phyloP scores from a whole-genome alignment of 1,139 yeast species.

The Sugiyamaella castrensis region DNA sequence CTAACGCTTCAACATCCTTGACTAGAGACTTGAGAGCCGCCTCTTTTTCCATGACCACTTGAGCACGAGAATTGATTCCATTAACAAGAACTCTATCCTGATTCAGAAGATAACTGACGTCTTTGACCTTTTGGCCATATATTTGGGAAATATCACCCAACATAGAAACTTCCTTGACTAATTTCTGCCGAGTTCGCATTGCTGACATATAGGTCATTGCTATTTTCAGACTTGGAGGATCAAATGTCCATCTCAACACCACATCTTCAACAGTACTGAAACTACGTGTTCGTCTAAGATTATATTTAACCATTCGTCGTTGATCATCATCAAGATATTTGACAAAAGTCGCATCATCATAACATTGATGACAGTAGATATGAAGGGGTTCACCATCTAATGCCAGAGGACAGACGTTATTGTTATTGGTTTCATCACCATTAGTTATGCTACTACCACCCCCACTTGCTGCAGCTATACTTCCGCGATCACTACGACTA shows the following conservation, averaged over 20 bases:
- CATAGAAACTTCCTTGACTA: conserved; percentile 17
- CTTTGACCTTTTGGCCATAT: conserved; percentile 12
- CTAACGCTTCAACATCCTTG: conserved; percentile 61
- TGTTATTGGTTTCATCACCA: not conserved
- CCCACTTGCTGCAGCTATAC: not conserved
- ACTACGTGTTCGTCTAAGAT: conserved; percentile 35
- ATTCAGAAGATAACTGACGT: conserved; percentile 15
- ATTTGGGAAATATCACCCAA: conserved; percentile 16
- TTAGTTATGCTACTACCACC: not conserved
- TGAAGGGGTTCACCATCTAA: conserved; percentile 1
- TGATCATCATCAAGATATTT: conserved; percentile 9
- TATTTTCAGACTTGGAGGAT: conserved; percentile 6
- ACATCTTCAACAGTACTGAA: conserved; percentile 46
- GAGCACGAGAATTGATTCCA: conserved; percentile 20
- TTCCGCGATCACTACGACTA: not conserved
- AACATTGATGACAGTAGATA: conserved; percentile 12
- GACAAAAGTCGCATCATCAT: conserved; percentile 10
- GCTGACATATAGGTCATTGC: conserved; percentile 17
- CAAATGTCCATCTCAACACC: conserved; percentile 34
- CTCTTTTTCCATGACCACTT: conserved; percentile 23
- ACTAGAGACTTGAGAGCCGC: conserved; percentile 47
- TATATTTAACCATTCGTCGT: conserved; percentile 12
- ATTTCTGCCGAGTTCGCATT: conserved; percentile 14
- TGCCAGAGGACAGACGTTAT: conserved; percentile 1
- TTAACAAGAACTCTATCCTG: conserved; percentile 21